Evolutionary conservation across 768 basidiomycete species (phyloP), one percentile per base, ranked within the genome.

Genomic region (Infundibulicybe gibba): DNA sequence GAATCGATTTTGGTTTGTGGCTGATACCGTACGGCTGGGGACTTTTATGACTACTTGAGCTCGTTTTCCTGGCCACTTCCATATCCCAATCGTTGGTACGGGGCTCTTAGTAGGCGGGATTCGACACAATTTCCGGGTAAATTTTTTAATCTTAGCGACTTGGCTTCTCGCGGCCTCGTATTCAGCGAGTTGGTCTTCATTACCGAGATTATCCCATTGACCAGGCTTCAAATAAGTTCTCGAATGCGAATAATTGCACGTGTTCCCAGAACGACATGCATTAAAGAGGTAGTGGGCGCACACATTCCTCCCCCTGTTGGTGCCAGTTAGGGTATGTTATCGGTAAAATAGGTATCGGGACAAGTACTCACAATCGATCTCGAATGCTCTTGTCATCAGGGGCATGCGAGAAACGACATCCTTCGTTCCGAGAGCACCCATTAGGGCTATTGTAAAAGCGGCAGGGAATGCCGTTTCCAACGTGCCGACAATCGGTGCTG

Each of bases 401-500:
- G 0, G 75, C 74, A 61, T 82, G 80, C 21, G 70, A 75, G 58
- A 61, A 80, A 16, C 44, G 44, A 51, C 79, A 81, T 2, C 45
- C 32, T 2, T 15, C 44, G 1, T 75, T 75, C 19, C 65, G 61
- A 15, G 32, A 49, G 51, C 79, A 80, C 1, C 71, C 72, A 80
- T 55, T 80, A 78, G 57, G 71, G 75, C 43, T 71, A 68, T 58
- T 80, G 82, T 0, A 25, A 8, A 25, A 25, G 25, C 25, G 25
- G 25, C 25, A 25, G 25, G 25, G 25, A 25, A 25, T 25, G 79
- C 70, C 1, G 47, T 75, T 77, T 5, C 79, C 80, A 1, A 47
- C 49, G 50, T 80, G 78, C n/a, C 58, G 53, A 52, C 64, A 77
- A 54, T 82, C 81, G 30, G 72, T 75, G n/a, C 76, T 74, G 51